Base-by-base conservation (phyloP, 2,329 filamentous ascomycete species). In the Aureobasidium sp. region DNA sequence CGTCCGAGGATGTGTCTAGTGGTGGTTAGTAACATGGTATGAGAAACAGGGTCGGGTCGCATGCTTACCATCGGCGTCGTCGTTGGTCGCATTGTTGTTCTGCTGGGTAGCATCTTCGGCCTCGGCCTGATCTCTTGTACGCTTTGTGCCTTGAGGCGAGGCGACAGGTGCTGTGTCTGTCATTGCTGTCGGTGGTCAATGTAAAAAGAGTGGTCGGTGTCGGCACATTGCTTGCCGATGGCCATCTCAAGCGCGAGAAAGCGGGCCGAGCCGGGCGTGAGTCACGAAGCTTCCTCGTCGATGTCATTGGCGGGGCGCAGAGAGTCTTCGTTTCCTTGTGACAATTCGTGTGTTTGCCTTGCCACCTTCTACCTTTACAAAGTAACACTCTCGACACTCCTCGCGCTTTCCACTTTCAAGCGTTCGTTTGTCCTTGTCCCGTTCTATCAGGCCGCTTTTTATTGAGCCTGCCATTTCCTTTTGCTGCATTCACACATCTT, bases 1-100 rank as follows among this genome's bases (percentile, higher is more conserved):
- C 71, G 61, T 73, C 71, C 3, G 89, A 93, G 39, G 90, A 95
- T 69, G 82, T 85, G 62, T 65, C 65, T 59, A 22, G 17, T 3
- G n/a, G 19, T 1, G 9, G 39, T 56, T 19, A 42, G 42, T 11
- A n/a, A 22, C 12, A 37, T 24, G 33, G 6, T 52, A 12, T 17
- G 45, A 19, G 2, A 17, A 39, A 15, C 65, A 60, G 27, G 15
- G 22, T 11, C n/a, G 27, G 52, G 47, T 50, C 39, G 45, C 33
- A 29, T 37, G 45, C 37, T 42, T 14, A 60, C 57, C 45, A 14
- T 60, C 35, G 61, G 57, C 54, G 29, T 61, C 63, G 22, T 61
- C 49, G 45, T 64, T 63, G 42, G 60, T 47, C 19, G 59, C 39
- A 49, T 48, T 39, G 44, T 17, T 19, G 31, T 33, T 35, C 8